Percentiles rank a stretch among this genome's conserved stretches.
Conservation (phyloP, 768 basidiomycete genomes). For the Lactarius sp. region DNA sequence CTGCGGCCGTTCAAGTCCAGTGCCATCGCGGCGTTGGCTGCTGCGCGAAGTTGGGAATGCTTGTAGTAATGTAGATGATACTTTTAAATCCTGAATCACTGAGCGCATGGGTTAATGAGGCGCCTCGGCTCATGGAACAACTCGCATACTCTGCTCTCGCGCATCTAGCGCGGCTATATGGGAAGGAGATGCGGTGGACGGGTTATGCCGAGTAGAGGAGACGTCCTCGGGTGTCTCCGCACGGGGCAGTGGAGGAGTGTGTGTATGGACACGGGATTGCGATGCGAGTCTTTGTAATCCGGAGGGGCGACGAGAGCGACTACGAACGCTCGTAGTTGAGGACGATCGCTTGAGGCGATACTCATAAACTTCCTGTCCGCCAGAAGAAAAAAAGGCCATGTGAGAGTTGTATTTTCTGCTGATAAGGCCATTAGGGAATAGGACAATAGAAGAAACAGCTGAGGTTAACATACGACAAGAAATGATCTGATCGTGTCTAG, state of each 20-base stretch:
- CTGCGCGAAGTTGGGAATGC: background rate
- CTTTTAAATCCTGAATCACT: slow-evolving; percentile 5
- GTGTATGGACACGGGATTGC: background rate
- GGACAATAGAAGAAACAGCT: background rate
- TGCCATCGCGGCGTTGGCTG: background rate
- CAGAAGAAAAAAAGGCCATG: slow-evolving; percentile 25
- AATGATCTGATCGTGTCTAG: slow-evolving; percentile 10
- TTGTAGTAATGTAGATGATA: background rate
- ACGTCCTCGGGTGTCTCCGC: background rate
- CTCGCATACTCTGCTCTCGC: slow-evolving; percentile 7
- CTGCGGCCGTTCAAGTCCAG: background rate
- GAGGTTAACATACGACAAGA: background rate
- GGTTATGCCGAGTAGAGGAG: background rate
- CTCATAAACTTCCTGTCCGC: slow-evolving; percentile 16
- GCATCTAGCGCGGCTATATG: background rate
- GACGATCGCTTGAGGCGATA: slow-evolving; percentile 24
- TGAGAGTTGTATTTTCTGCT: slow-evolving; percentile 1
- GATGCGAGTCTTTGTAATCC: background rate
- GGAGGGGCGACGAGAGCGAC: slow-evolving; percentile 5
- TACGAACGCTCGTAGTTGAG: slow-evolving; percentile 14
- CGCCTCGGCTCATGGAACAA: background rate
- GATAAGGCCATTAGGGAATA: background rate
- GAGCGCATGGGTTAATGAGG: background rate
- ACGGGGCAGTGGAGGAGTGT: background rate
- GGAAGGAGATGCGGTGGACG: background rate